Base-by-base conservation (phyloP, 2,329 filamentous ascomycete genomes). In the Trichophyton mentagrophytes region DNA sequence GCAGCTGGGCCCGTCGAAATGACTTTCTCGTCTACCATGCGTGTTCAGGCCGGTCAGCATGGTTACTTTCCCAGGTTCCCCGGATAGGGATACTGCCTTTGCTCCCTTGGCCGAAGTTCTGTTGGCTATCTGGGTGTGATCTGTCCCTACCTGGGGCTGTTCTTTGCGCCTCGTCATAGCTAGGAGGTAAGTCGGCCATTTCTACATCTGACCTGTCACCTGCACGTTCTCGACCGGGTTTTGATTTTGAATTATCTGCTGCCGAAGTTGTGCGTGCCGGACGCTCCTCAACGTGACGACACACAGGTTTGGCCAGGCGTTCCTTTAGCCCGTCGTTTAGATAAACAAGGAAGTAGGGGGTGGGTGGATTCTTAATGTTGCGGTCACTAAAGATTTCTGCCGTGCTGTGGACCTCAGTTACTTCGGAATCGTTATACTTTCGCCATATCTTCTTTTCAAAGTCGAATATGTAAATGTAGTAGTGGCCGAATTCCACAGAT, bases 401-500 rank as follows among this genome's bases (percentile, higher is more conserved):
- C 6, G 82, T 78, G 67, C 88, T 81, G 13, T 78, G 76, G 27
- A 84, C 81, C 64, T 88, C 84, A 2, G 83, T 85, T 25, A 99
- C 90, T 15, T 80, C 81, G 60, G 87, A 86, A 69, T 99, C 93
- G 70, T 99, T 99, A 78, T 96, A 99, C 69, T 89, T 90, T 61
- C 90, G 86, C 91, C 93, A 99, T 20, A 91, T 78, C 40, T 85
- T 76, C 55, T 84, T 82, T 65, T 86, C 82, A 72, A 95, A 95
- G 75, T 97, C 93, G 69, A 85, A 88, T 65, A 99, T 95, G 81
- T 91, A 96, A 51, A 96, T 90, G 86, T 90, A 96, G 75, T 97
- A 99, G 73, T 99, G 93, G 0, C 93, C 93, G 53, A 86, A 86
- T 51, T 79, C 81, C 46, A 86, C 80, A 30, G 74, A 75, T 33